Evolutionary conservation across 1,284 basidiomycete genomes (phyloP), one percentile per base, ranked within the genome.

Genomic region (Austroboletus novae-zelandiae): DNA sequence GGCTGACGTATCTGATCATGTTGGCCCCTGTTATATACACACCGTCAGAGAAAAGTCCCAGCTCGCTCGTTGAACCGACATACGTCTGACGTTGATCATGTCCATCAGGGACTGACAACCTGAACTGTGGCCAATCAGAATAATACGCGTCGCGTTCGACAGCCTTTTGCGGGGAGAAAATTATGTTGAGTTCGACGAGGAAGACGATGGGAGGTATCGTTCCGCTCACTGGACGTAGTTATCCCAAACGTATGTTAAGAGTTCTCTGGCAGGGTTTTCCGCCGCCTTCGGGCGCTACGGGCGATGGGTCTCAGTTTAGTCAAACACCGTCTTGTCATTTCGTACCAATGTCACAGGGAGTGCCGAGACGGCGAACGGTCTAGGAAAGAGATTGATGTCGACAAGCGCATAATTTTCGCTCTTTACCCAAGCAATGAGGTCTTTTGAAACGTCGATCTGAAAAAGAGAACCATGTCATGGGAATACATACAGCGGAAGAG

Each of bases 191-290:
- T 43, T 25, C n/a, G 43, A 46, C 9, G 32, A n/a, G 31, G 14
- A 18, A 31, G n/a, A 50, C 15, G 27, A 14, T 30, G n/a, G 6
- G 35, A 13, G 14, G n/a, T 46, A n/a, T 40, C 5, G 45, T 42
- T 18, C 23, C 9, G 53, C 80, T 70, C 56, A 94, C 92, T 90
- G 81, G 49, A 97, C 77, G 58, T 94, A 93, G 65, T 98, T 96
- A 70, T 98, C 95, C 96, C 96, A 99, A 4, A 98, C 67, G 63
- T 96, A 96, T 8, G 78, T 75, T 53, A 95, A 68, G 20, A 94
- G 71, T 29, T 89, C 81, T 39, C 72, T 77, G 17, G 64, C 48
- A 30, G 66, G 59, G 31, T 59, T 65, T 39, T 69, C 67, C 25
- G 48, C 40, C 7, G 63, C 57, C 45, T 53, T 69, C 5, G 64